These are phyloP conservation scores for Cajanus cajan DNA, from an alignment of 306 rosid genomes.

Conservation along the genomic window DNA sequence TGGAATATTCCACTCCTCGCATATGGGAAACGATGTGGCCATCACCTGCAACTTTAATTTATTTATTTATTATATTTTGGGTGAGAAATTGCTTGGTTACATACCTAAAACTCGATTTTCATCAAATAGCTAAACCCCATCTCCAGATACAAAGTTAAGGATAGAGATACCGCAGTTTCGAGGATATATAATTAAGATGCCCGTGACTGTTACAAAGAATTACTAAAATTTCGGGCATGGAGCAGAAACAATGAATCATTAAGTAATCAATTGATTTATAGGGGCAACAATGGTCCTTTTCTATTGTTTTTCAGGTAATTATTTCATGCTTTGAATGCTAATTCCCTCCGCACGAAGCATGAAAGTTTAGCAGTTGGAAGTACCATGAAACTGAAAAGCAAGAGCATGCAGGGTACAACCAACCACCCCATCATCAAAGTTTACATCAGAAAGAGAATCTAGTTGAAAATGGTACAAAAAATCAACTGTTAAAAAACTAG, in stretches of 20 bases:
- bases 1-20: not conserved
- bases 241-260: not conserved
- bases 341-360: slow-evolving; percentile 5
- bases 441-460: not conserved
- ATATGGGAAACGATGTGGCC: not conserved
- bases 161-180: no score
- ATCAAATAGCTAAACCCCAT: not conserved
- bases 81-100: not conserved
- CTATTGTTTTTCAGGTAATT: not conserved
- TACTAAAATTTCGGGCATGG: not conserved
- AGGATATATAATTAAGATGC: not conserved
- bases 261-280: not conserved
- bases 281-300: not conserved
- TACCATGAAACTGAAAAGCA: not conserved
- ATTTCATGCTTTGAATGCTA: not conserved
- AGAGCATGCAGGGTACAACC: slow-evolving; percentile 37
- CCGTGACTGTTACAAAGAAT: not conserved
- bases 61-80: not conserved
- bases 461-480: slow-evolving; percentile 33
- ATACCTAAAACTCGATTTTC: not conserved
- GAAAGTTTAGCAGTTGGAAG: slow-evolving; percentile 12
- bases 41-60: not conserved
- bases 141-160: not conserved
- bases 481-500: not conserved
- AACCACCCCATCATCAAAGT: slow-evolving; percentile 35